Evolutionary conservation across 2,329 filamentous ascomycete species (phyloP).

Genomic region (Chrysosphaeria jannelii): DNA sequence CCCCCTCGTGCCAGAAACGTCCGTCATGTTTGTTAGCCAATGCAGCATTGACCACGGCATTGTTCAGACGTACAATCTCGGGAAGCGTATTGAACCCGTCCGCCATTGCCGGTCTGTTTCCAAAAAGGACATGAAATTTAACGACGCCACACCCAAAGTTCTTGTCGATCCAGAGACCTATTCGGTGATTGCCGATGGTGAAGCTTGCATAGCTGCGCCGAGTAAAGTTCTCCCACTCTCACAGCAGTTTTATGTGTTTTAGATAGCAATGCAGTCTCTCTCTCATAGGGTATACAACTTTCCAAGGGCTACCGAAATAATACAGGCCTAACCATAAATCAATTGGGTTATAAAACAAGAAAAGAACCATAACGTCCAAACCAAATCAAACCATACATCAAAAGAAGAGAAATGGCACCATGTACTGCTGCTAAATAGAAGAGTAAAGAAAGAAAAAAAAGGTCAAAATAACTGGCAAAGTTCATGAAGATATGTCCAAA

Average conservation of each 20-base stretch:
- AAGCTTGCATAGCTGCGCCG: conserved; percentile 43
- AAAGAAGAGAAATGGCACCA: too few species aligned
- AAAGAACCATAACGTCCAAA: too few species aligned
- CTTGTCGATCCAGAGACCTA: conserved; percentile 78
- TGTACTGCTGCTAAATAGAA: too few species aligned
- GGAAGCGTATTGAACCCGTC: conserved; percentile 56
- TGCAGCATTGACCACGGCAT: conserved; percentile 35
- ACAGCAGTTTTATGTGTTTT: conserved; percentile 54
- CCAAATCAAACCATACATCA: too few species aligned
- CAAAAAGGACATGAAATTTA: conserved; percentile 78
- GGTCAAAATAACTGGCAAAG: not conserved
- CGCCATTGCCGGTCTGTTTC: conserved; percentile 40
- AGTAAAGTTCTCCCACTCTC: conserved; percentile 40
- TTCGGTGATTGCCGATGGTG: conserved; percentile 57
- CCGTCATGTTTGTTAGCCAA: conserved; percentile 58
- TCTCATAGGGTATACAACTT: too few species aligned
- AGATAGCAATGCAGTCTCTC: too few species aligned
- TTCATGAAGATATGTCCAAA: too few species aligned
- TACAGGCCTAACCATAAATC: too few species aligned
- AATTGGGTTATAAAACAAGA: too few species aligned
- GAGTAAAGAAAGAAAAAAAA: not conserved
- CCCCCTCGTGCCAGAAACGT: conserved; percentile 36
- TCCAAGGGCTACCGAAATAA: too few species aligned
- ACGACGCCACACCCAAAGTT: conserved; percentile 61
- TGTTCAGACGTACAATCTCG: conserved; percentile 41